Evolutionary conservation across 148 eudicot genomes (phyloP).

Genomic region (Fagopyrum esculentum): DNA sequence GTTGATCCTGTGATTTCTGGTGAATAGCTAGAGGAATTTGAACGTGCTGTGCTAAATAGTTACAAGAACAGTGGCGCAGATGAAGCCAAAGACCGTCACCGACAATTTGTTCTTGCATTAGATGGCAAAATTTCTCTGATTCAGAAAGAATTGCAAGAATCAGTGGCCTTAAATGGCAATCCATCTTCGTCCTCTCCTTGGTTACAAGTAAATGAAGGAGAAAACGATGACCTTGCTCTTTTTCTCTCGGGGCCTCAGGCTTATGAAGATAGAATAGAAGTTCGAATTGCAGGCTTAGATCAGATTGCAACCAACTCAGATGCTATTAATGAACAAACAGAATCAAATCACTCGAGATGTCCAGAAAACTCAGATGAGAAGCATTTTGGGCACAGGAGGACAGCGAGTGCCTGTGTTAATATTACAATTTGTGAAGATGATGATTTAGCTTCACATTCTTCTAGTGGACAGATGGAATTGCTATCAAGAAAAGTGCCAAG

Average conservation of each 20-base stretch:
- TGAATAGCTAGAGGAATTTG: constrained; percentile 78
- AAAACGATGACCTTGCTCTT: constrained; percentile 55
- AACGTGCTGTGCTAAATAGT: constrained; percentile 54
- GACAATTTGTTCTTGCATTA: constrained; percentile 51
- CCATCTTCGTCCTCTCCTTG: constrained; percentile 44
- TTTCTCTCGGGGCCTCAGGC: constrained; percentile 52
- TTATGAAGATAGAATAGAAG: constrained; percentile 1
- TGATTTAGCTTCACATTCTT: constrained; percentile 25
- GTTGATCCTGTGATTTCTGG: constrained; percentile 5
- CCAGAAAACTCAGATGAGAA: constrained; percentile 27
- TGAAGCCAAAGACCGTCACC: constrained; percentile 50
- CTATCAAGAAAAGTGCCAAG: constrained; percentile 60
- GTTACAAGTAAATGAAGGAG: constrained; percentile 69
- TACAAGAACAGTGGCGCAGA: constrained; percentile 30
- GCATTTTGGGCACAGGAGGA: constrained; percentile 49
- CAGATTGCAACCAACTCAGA: constrained; percentile 18
- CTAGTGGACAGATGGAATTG: constrained; percentile 29
- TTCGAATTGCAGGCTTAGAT: constrained; percentile 15
- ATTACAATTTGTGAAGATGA: constrained; percentile 45
- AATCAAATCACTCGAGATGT: background rate
- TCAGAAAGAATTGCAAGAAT: constrained; percentile 32
- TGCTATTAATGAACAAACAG: constrained; percentile 21
- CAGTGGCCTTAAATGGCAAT: constrained; percentile 39
- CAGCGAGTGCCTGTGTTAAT: constrained; percentile 68
- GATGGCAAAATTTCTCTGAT: constrained; percentile 43